Percentiles rank a stretch among this genome's conserved stretches.
phyloP scores from a whole-genome alignment of 2,329 filamentous ascomycete genomes.

The Fusarium decemcellulare region DNA sequence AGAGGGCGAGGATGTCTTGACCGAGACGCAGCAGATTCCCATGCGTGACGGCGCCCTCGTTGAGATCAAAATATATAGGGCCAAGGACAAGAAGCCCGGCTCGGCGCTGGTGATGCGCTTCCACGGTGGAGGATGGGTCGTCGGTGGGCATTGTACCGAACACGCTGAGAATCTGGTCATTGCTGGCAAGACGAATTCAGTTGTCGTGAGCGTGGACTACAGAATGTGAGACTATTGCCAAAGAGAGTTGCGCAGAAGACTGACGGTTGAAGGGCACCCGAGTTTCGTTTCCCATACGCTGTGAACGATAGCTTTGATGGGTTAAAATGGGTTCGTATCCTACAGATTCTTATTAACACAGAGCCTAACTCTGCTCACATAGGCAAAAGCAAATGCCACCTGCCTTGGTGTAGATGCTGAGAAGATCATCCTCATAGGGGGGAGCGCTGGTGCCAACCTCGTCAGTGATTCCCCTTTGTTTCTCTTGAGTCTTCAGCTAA shows the following conservation, averaged over 20 bases:
- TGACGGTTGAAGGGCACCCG: constrained; percentile 52
- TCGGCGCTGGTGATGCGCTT: constrained; percentile 51
- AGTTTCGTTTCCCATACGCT: constrained; percentile 53
- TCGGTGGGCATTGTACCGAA: constrained; percentile 53
- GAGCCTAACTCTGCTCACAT: constrained; percentile 1
- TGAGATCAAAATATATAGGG: constrained; percentile 53
- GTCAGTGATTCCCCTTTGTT: constrained; percentile 36
- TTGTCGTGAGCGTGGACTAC: constrained; percentile 56
- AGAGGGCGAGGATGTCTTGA: constrained; percentile 52
- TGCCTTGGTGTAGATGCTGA: constrained; percentile 51
- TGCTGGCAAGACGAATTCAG: constrained; percentile 49
- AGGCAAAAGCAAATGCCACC: constrained; percentile 50
- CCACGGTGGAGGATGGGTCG: constrained; percentile 55
- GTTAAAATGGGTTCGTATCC: constrained; percentile 52
- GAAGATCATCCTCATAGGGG: constrained; percentile 53
- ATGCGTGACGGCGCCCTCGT: constrained; percentile 52
- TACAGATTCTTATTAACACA: background rate
- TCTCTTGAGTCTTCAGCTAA: background rate
- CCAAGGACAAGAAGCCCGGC: constrained; percentile 43
- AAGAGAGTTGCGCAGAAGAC: background rate
- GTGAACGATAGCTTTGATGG: constrained; percentile 55
- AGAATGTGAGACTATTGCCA: constrained; percentile 47
- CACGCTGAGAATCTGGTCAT: constrained; percentile 53
- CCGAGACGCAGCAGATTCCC: constrained; percentile 46
- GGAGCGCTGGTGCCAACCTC: constrained; percentile 54